These are phyloP conservation scores for Podospora conica DNA, from an alignment of 495 filamentous ascomycete genomes.

Conservation along the genomic window DNA sequence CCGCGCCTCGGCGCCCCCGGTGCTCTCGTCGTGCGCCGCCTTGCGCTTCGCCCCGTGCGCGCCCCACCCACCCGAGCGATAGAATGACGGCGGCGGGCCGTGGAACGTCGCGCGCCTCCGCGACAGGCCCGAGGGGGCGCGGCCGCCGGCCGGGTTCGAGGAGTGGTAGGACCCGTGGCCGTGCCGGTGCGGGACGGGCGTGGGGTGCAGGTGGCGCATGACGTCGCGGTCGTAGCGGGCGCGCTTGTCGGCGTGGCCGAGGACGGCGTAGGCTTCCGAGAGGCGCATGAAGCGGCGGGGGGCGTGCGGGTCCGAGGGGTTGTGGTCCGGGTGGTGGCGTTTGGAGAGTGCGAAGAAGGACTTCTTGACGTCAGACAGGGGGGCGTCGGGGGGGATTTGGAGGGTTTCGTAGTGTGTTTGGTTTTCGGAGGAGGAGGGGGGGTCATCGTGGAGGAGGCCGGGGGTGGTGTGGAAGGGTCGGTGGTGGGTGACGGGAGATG, in stretches of 20 bases:
- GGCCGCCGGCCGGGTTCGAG: slow-evolving; percentile 55
- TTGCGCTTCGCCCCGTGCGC: slow-evolving; percentile 44
- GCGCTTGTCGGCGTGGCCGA: slow-evolving; percentile 65
- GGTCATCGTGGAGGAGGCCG: slow-evolving; percentile 27
- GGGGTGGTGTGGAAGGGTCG: slow-evolving; percentile 40
- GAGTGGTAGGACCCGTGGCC: slow-evolving; percentile 43
- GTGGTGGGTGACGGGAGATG: slow-evolving; percentile 1
- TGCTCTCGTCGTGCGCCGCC: slow-evolving; percentile 38
- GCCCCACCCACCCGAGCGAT: slow-evolving; percentile 68
- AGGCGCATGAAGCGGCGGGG: slow-evolving; percentile 75
- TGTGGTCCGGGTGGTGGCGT: slow-evolving; percentile 87
- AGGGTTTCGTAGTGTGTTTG: slow-evolving; percentile 76
- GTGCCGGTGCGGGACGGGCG: slow-evolving; percentile 13
- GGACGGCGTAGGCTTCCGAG: slow-evolving; percentile 76
- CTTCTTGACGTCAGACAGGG: slow-evolving; percentile 74
- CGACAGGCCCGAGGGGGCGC: slow-evolving; percentile 74
- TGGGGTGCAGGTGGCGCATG: slow-evolving; percentile 25
- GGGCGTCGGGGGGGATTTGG: slow-evolving; percentile 61
- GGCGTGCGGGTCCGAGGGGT: slow-evolving; percentile 68
- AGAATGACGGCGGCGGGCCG: slow-evolving; percentile 88
- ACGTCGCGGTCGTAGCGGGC: slow-evolving; percentile 72
- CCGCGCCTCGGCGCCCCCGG: slow-evolving; percentile 17
- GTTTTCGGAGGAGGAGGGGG: slow-evolving; percentile 18
- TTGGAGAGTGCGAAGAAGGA: slow-evolving; percentile 94
- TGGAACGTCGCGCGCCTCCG: slow-evolving; percentile 65